phyloP scores from a whole-genome alignment of 2,329 filamentous ascomycete genomes.

The Nakataea oryzae region DNA sequence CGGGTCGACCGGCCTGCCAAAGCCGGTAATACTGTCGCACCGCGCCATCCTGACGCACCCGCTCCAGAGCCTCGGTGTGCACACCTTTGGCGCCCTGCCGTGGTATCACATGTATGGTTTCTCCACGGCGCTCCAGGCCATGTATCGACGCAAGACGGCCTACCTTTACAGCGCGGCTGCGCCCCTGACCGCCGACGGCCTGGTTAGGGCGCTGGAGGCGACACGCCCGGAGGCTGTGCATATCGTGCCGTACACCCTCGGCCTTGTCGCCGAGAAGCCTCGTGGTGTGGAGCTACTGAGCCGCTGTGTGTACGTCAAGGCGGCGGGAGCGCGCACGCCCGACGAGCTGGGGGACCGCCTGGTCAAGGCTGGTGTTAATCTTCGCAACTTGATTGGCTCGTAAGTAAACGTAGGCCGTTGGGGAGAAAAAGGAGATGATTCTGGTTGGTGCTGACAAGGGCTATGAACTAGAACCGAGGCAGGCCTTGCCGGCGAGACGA shows the following conservation, averaged over 20 bases:
- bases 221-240: conserved; percentile 37
- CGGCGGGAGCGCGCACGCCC: conserved; percentile 40
- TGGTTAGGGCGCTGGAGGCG: conserved; percentile 27
- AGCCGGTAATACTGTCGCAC: conserved; percentile 31
- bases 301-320: conserved; percentile 33
- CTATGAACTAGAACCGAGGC: conserved; percentile 26
- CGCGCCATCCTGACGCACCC: conserved; percentile 24
- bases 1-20: conserved; percentile 34
- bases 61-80: conserved; percentile 20
- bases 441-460: conserved; percentile 7
- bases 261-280: conserved; percentile 42
- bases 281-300: conserved; percentile 34
- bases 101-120: conserved; percentile 33
- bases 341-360: conserved; percentile 40
- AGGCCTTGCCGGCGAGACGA: conserved; percentile 29
- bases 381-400: too few relatives aligned
- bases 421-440: conserved; percentile 18
- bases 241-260: conserved; percentile 46
- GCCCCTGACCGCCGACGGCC: conserved; percentile 31
- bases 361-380: conserved; percentile 15
- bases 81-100: conserved; percentile 29
- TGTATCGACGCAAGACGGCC: conserved; percentile 29
- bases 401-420: too few relatives aligned
- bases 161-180: conserved; percentile 20
- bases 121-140: conserved; percentile 27